Evolutionary conservation across 2,329 filamentous ascomycete genomes (phyloP), one percentile per base, ranked within the genome.

Genomic region (Phoma herbarum): DNA sequence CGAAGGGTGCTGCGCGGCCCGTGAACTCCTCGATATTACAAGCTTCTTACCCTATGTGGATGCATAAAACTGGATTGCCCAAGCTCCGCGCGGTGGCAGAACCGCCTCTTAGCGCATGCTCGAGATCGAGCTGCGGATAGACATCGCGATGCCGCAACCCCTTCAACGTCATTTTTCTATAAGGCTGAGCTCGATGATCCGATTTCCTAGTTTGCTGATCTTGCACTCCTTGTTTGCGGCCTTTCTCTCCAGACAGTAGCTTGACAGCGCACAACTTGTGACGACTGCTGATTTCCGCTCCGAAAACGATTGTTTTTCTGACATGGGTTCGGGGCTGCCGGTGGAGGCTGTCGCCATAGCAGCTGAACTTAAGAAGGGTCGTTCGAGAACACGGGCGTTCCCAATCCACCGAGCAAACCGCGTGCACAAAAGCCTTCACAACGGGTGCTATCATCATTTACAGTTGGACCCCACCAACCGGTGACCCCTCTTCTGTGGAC

Each of bases 391-490:
- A 58, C 64, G 52, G 50, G 50, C 63, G 60, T 63, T 46, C 56
- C 62, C 63, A 59, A 54, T 56, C 52, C 57, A 58, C 63, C 59
- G 47, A 58, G 51, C 52, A 60, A 61, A 60, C 52, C 50, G 51
- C 62, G 57, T 74, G 71, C 73, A 76, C 70, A 52, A 77, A 77
- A 68, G 25, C 63, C 65, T 75, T 74, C 69, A 72, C 63, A 74
- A 67, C 61, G 47, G 56, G 56, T 47, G 44, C 56, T 41, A 59
- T 59, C 56, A 59, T 54, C 41, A 59, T 54, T 59, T 59, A 50
- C 44, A 54, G 65, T 61, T 59, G 63, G 68, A 74, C 74, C 72
- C 73, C 73, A 74, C 74, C 69, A 72, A 64, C 66, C 65, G 59
- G 67, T 66, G 65, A 70, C 72, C 72, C 75, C 71, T 76, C 73